Evolutionary conservation across 2,329 filamentous ascomycete species (phyloP), one percentile per base, ranked within the genome.

Genomic region (Fonsecaea pedrosoi): DNA sequence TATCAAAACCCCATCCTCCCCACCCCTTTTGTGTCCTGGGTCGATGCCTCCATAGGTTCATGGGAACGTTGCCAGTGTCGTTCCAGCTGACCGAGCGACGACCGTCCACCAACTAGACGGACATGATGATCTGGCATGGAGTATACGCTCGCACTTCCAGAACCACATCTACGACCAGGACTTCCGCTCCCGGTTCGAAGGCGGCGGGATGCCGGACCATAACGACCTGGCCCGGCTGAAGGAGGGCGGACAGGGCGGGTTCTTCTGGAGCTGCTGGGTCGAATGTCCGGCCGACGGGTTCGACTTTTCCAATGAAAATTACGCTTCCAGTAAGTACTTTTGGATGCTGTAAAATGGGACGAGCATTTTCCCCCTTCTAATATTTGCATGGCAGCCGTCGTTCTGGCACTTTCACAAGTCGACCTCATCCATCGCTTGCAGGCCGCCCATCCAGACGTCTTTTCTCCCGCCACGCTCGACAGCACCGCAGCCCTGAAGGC

Each of bases 191-290:
- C 84, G 85, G 6, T 97, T 96, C 74, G 85, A 89, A 70, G 80
- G 90, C 25, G 92, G 91, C 37, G 86, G 85, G 0, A 79, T 96
- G 60, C 75, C 77, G 0, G 84, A 84, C 3, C 91, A 97, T 71
- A 89, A 94, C 57, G 94, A 98, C 77, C 80, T 97, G 10, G 88
- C 90, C 0, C 87, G 93, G 5, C 83, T 97, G 55, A 83, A 86
- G 40, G 77, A 86, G 54, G 93, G 94, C 1, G 45, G 40, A 42
- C 59, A 62, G 25, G 92, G 93, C 42, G 94, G 93, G 61, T 89
- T 91, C 15, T 98, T 97, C 77, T 97, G 94, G 94, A 94, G 90
- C 75, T 92, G 95, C 10, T 98, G 84, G 73, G 87, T 90, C 45
- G 86, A 87, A 0, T 97, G 94, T 74, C 92, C 94, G 0, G 76